Percentiles rank a stretch among this genome's conserved stretches.
Conservation (phyloP, 257 asterid species). For the Scutellaria galericulata region DNA sequence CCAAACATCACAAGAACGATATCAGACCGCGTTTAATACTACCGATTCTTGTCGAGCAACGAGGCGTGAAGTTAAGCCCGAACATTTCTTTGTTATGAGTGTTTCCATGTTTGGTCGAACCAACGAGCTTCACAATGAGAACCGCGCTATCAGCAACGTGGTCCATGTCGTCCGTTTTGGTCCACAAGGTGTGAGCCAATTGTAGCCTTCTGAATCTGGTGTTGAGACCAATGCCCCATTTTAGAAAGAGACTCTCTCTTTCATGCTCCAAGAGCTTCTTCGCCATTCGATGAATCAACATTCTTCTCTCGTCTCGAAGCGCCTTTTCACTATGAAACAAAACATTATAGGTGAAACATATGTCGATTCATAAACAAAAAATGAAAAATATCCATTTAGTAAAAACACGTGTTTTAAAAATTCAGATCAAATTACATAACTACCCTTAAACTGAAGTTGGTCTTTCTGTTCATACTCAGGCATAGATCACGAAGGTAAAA, state of each 20-base stretch:
- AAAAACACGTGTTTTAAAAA: too few species aligned
- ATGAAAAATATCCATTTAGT: too few species aligned
- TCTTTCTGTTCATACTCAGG: too few species aligned
- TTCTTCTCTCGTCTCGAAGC: conserved; percentile 73
- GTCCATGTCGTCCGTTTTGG: conserved; percentile 63
- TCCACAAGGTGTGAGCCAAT: conserved; percentile 73
- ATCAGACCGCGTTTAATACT: conserved; percentile 69
- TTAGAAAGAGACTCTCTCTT: conserved; percentile 70
- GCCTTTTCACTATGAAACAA: conserved; percentile 52
- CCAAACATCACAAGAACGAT: conserved; percentile 47
- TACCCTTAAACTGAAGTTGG: too few species aligned
- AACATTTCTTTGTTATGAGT: conserved; percentile 84
- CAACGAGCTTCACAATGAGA: conserved; percentile 73
- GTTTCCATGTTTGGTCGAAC: conserved; percentile 60
- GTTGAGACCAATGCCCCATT: conserved; percentile 76
- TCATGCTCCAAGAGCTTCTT: conserved; percentile 80
- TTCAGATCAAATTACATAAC: too few species aligned
- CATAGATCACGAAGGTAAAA: too few species aligned
- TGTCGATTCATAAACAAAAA: too few species aligned
- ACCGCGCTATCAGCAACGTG: conserved; percentile 78
- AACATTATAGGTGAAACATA: too few species aligned
- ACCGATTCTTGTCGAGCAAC: conserved; percentile 48
- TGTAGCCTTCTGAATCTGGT: conserved; percentile 77
- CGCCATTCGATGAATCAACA: conserved; percentile 71
- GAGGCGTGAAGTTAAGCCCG: conserved; percentile 80